Evolutionary conservation across 345 rosid genomes (phyloP).

Genomic region (Lenwebbia sp.): DNA sequence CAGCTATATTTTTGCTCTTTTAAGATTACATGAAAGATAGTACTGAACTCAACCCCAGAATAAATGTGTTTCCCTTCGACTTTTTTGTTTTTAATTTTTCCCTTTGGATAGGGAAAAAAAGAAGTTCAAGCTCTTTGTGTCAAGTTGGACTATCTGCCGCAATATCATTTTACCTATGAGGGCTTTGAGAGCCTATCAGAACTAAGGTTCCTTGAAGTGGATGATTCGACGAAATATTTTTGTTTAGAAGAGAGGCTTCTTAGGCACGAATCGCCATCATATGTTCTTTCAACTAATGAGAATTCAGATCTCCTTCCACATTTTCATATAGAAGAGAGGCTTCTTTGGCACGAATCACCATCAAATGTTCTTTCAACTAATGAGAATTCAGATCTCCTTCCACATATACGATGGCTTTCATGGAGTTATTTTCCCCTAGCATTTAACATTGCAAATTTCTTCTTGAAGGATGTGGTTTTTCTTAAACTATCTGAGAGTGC

Average conservation of each 20-base stretch:
- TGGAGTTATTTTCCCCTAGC: neutral
- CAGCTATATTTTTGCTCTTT: too few relatives aligned
- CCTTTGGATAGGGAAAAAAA: neutral
- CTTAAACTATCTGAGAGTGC: neutral
- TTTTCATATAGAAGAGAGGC: too few relatives aligned
- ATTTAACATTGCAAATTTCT: neutral
- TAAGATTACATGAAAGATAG: neutral
- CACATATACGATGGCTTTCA: neutral
- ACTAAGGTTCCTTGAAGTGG: neutral
- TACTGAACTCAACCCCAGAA: neutral
- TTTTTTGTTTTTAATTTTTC: too few relatives aligned
- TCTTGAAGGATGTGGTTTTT: neutral
- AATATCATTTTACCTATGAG: neutral
- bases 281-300: neutral
- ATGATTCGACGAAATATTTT: accelerated
- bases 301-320: neutral
- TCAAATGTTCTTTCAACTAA: neutral
- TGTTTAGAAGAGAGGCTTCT: neutral
- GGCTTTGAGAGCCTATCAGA: neutral
- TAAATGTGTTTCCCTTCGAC: neutral
- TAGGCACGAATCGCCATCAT: neutral
- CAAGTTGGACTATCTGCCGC: accelerated
- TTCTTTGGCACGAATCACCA: neutral
- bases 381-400: neutral
- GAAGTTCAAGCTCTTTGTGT: neutral